Evolutionary conservation across 2,329 filamentous ascomycete genomes (phyloP).

Genomic region (Apiospora kogelbergensis): DNA sequence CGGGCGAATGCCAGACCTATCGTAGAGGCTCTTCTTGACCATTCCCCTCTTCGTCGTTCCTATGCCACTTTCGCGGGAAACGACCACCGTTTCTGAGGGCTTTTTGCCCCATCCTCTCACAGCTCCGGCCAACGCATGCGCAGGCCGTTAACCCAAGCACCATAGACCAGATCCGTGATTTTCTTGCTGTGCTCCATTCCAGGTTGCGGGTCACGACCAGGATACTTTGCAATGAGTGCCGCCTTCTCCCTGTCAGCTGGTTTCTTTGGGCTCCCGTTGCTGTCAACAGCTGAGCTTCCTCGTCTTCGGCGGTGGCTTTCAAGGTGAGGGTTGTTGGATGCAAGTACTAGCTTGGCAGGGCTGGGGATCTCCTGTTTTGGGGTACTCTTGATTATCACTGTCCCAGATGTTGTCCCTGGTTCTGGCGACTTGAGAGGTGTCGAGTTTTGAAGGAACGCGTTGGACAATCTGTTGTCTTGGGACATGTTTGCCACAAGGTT

Average conservation of each 20-base stretch:
- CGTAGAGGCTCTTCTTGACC: background rate
- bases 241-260: slow-evolving; percentile 48
- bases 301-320: slow-evolving; percentile 74
- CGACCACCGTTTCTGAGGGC: background rate
- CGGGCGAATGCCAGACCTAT: background rate
- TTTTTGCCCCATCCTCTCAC: background rate
- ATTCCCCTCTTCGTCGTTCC: background rate
- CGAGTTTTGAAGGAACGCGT: slow-evolving; percentile 43
- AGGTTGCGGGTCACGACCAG: slow-evolving; percentile 53
- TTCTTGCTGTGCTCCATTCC: slow-evolving; percentile 94
- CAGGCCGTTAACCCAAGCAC: slow-evolving; percentile 84
- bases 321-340: slow-evolving; percentile 81
- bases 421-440: slow-evolving; percentile 26
- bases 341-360: slow-evolving; percentile 69
- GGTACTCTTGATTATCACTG: slow-evolving; percentile 57
- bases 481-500: slow-evolving; percentile 73
- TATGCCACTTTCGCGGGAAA: background rate
- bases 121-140: slow-evolving; percentile 61
- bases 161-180: slow-evolving; percentile 86
- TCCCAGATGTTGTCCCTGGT: slow-evolving; percentile 49
- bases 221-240: slow-evolving; percentile 52
- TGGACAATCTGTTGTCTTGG: slow-evolving; percentile 64
- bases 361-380: slow-evolving; percentile 41
- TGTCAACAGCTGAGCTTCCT: slow-evolving; percentile 32
- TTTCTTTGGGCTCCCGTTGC: slow-evolving; percentile 27